These are phyloP conservation scores for Aspergillus bertholletiae DNA, from an alignment of 495 filamentous ascomycete genomes.

Conservation along the genomic window DNA sequence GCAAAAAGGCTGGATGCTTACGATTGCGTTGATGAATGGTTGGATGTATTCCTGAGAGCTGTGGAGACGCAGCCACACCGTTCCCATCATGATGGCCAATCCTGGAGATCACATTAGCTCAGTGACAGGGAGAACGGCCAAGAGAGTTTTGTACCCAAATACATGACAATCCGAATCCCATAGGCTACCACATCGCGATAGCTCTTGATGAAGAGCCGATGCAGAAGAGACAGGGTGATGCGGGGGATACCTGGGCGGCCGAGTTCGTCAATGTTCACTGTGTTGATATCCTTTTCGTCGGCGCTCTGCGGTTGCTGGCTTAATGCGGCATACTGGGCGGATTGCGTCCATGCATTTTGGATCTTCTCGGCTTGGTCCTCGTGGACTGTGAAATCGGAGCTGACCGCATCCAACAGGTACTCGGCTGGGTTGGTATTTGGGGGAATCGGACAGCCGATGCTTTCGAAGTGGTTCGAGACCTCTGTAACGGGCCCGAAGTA, in stretches of 20 bases:
- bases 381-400: slow-evolving; percentile 62
- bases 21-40: slow-evolving; percentile 75
- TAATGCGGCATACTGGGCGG: slow-evolving; percentile 12
- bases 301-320: slow-evolving; percentile 4
- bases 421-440: slow-evolving; percentile 73
- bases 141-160: slow-evolving; percentile 50
- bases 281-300: slow-evolving; percentile 14
- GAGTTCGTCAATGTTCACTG: slow-evolving; percentile 18
- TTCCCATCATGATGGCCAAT: slow-evolving; percentile 83
- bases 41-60: slow-evolving; percentile 65
- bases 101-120: slow-evolving; percentile 23
- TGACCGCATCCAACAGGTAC: slow-evolving; percentile 70
- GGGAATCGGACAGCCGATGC: slow-evolving; percentile 57
- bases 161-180: slow-evolving; percentile 79
- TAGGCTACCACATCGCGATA: slow-evolving; percentile 80
- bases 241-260: slow-evolving; percentile 17
- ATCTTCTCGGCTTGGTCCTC: slow-evolving; percentile 25
- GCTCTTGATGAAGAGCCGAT: slow-evolving; percentile 73
- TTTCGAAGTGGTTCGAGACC: slow-evolving; percentile 55
- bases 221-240: slow-evolving; percentile 54
- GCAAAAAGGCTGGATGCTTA: slow-evolving; percentile 9
- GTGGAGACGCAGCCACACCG: slow-evolving; percentile 71
- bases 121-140: not conserved
- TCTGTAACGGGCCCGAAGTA: slow-evolving; percentile 61
- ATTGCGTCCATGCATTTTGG: slow-evolving; percentile 28